Evolutionary conservation across 139 green algal species (phyloP), one percentile per base, ranked within the genome.

Genomic region (Chlamydomonas incerta): DNA sequence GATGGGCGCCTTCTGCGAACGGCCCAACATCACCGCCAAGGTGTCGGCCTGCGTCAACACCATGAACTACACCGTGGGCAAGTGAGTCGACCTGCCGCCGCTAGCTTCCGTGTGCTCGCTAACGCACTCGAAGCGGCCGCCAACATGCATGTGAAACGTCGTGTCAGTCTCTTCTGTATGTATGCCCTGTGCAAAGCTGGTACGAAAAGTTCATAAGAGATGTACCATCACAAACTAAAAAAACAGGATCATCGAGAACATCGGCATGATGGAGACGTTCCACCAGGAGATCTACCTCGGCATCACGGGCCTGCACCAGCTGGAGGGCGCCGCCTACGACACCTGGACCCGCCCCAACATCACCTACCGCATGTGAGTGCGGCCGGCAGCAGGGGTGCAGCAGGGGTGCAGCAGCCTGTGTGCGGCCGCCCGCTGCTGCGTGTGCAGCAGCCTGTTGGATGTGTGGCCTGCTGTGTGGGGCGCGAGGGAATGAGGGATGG

Each of bases 251-350:
- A 11, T 6, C 10, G 77, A 52, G 0, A 74, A 83, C 77, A 65
- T 83, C 63, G 20, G n/a, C 3, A 1, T 52, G 24, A 34, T 83
- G n/a, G 77, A 83, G 37, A 5, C 37, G n/a, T 66, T 72, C 62
- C 77, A 83, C 47, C 77, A 83, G 41, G 77, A n/a, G 5, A 46
- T 83, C 63, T 83, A 83, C 63, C 63, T 83, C 63, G 77, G 77
- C 23, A 35, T 74, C 18, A 2, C 50, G 41, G n/a, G 31, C 6
- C 46, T 73, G 41, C 8, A 50, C 11, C 31, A 52, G 62, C 77
- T 74, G 6, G n/a, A 74, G 41, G 62, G 23, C 26, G 4, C 17
- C 2, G 26, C 28, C 62, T 68, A 33, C 17, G 21, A 68, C 3
- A 33, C 62, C 28, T 29, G 26, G 62, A 6, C 62, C 1, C 26